Evolutionary conservation across 225 moss, liverwort and hornwort species (phyloP), one percentile per base, ranked within the genome.

Genomic region (Rhytidiadelphus loreus): DNA sequence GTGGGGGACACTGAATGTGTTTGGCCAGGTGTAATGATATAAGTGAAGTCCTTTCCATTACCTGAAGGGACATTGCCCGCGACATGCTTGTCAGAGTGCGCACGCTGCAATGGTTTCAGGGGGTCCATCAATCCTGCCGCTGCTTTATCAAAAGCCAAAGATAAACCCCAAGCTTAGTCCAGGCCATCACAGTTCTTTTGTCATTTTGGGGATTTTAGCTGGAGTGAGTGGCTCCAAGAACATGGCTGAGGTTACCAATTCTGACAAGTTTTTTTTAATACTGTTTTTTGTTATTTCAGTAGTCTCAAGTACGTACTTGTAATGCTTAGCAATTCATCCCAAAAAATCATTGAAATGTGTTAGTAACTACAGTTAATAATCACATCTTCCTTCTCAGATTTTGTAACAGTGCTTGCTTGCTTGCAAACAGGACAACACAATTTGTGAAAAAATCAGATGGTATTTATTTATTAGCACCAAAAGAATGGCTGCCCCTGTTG

Each of bases 31-130:
- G 81, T 79, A 62, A 87, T 89, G 80, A 44, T 72, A n/a, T 0
- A 74, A 89, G n/a, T n/a, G n/a, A n/a, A n/a, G 85, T 69, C 81
- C 84, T 89, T 87, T 89, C 85, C 76, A 89, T 66, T 84, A 87
- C 69, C 81, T 81, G 87, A 87, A 89, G 81, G 75, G 85, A 91
- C 87, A 87, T 87, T 87, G 75, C 69, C 22, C 48, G 16, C 66
- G 10, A 91, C 87, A 75, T 76, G 63, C 71, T 50, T 89, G 86
- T 86, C 92, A 90, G 85, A 46, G 61, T 64, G 89, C 89, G 89
- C 84, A 89, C 59, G 84, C 87, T 84, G 87, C 75, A 87, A 81
- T 64, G 76, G 84, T 81, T 85, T 76, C 80, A 83, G 59, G 73
- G 72, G 62, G 78, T 77, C 83, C 88, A 69, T 52, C 88, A 85